These are phyloP conservation scores for Pythium dissimile DNA, from an alignment of 352 stramenopile species.

Conservation along the genomic window DNA sequence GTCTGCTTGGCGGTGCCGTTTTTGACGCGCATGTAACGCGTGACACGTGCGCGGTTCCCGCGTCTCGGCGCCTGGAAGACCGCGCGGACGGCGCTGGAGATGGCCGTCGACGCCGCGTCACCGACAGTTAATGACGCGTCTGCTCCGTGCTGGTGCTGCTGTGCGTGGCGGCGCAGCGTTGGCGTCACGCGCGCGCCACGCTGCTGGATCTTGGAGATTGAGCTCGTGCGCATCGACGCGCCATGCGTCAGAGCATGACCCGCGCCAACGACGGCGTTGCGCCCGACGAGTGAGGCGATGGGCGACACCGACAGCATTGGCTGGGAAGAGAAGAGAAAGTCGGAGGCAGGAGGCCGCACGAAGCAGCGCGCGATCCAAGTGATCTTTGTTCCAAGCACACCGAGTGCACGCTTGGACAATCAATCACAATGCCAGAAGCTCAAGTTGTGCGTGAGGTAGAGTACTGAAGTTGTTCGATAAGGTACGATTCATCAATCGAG, in stretches of 20 bases:
- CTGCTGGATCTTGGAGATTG: slow-evolving; percentile 18
- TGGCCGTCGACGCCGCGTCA: background rate
- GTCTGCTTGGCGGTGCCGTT: background rate
- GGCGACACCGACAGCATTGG: slow-evolving; percentile 6
- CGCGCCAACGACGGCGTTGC: background rate
- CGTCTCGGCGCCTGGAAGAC: background rate
- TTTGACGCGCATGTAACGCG: slow-evolving; percentile 10
- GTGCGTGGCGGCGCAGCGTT: slow-evolving; percentile 20
- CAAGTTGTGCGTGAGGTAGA: no score
- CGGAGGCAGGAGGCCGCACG: no score
- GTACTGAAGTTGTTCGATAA: no score
- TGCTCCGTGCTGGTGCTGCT: slow-evolving; percentile 17
- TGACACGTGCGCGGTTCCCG: slow-evolving; percentile 9
- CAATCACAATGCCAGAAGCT: no score
- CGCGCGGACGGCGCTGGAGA: slow-evolving; percentile 6
- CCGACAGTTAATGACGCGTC: background rate
- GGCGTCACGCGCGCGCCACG: slow-evolving; percentile 26
- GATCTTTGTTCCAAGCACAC: no score
- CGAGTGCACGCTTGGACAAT: no score
- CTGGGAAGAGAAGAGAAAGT: background rate
- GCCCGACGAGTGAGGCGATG: background rate
- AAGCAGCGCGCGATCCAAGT: no score
- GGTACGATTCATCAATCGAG: no score
- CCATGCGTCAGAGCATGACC: background rate
- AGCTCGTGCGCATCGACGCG: slow-evolving; percentile 6